Percentiles rank a stretch among this genome's conserved stretches.
phyloP scores from a whole-genome alignment of 78 protist genomes.

The Polysphondylium violaceum region DNA sequence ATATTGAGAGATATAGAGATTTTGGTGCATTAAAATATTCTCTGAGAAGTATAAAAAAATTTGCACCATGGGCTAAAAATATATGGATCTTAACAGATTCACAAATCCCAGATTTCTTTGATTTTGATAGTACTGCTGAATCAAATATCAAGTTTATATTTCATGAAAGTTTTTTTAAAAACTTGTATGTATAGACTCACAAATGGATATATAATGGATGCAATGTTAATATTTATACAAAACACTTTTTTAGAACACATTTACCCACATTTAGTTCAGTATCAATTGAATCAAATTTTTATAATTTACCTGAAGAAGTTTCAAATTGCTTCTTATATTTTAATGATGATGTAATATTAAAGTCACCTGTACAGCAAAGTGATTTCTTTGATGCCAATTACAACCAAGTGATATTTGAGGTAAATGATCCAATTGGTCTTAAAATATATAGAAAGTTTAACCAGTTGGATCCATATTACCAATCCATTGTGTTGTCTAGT shows the following conservation, averaged over 20 bases:
- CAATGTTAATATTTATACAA: too few relatives aligned
- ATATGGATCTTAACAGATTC: conserved; percentile 9
- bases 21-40: conserved; percentile 53
- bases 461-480: background rate
- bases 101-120: conserved; percentile 50
- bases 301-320: conserved; percentile 44
- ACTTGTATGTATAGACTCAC: background rate
- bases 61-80: conserved; percentile 33
- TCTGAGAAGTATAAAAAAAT: conserved; percentile 19
- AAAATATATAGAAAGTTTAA: background rate
- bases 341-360: conserved; percentile 47
- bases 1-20: conserved; percentile 32
- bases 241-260: conserved; percentile 22
- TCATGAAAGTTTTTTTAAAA: conserved; percentile 5
- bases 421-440: too few relatives aligned
- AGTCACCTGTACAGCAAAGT: background rate
- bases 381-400: conserved; percentile 15
- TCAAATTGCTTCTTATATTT: conserved; percentile 51
- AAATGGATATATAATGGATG: background rate
- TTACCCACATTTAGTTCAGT: conserved; percentile 52
- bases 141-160: conserved; percentile 9
- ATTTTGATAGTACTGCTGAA: background rate
- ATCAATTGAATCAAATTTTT: conserved; percentile 37
- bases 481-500: background rate
- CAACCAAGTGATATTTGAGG: conserved; percentile 3